Percentiles rank a stretch among this genome's conserved stretches.
phyloP scores from a whole-genome alignment of 495 filamentous ascomycete species.

The Parathielavia appendiculata region DNA sequence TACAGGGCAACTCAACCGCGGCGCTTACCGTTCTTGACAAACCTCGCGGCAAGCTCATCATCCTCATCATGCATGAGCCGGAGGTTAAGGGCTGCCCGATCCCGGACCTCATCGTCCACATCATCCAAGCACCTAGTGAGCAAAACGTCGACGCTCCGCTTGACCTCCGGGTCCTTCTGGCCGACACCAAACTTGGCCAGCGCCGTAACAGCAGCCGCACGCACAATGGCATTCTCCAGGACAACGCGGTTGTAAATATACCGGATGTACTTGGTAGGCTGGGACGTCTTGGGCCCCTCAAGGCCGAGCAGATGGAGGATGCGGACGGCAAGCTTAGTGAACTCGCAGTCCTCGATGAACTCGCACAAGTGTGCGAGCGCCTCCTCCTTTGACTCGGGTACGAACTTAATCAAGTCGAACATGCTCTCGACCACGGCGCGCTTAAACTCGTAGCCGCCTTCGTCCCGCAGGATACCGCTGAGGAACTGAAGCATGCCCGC shows the following conservation, averaged over 20 bases:
- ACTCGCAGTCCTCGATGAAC: constrained; percentile 99
- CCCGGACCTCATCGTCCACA: constrained; percentile 94
- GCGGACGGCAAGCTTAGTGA: constrained; percentile 94
- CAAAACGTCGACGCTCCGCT: constrained; percentile 87
- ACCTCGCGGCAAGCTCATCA: constrained; percentile 73
- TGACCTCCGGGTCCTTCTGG: constrained; percentile 93
- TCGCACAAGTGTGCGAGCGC: constrained; percentile 95
- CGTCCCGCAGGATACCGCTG: constrained; percentile 88
- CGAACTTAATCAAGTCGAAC: constrained; percentile 99
- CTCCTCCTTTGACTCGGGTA: constrained; percentile 96
- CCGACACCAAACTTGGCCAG: constrained; percentile 96
- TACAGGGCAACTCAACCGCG: not conserved
- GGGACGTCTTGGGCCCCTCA: constrained; percentile 91
- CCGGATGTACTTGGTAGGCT: constrained; percentile 96
- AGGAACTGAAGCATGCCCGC: constrained; percentile 96
- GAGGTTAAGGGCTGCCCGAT: constrained; percentile 90
- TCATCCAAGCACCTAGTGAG: constrained; percentile 94
- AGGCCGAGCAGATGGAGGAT: constrained; percentile 89
- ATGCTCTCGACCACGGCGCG: constrained; percentile 96
- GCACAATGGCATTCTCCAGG: constrained; percentile 91
- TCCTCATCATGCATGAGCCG: constrained; percentile 84
- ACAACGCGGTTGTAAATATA: constrained; percentile 99
- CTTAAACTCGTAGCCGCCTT: constrained; percentile 99
- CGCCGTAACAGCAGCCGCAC: constrained; percentile 92
- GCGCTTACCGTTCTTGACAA: constrained; percentile 82